phyloP scores from a whole-genome alignment of 2,329 filamentous ascomycete genomes.

The Pezicula rhizophila region DNA sequence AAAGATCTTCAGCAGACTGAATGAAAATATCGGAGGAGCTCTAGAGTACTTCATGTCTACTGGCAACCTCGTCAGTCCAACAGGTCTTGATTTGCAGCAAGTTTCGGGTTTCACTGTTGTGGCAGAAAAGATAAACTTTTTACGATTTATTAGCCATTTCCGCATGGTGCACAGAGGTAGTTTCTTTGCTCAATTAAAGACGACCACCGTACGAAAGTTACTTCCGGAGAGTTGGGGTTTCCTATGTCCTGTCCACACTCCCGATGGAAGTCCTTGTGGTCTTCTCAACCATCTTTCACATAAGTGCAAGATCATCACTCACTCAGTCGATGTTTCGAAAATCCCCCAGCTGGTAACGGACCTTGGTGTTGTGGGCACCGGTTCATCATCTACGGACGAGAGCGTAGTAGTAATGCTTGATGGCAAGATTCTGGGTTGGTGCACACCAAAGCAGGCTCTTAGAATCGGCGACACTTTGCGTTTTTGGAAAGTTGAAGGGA shows the following conservation, averaged over 20 bases:
- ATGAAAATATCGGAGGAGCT: slow-evolving; percentile 80
- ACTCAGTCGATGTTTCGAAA: slow-evolving; percentile 64
- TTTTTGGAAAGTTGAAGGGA: slow-evolving; percentile 91
- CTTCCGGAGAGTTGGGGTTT: slow-evolving; percentile 98
- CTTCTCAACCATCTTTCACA: slow-evolving; percentile 92
- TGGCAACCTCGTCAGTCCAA: slow-evolving; percentile 85
- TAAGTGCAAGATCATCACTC: slow-evolving; percentile 85
- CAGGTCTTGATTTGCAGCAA: slow-evolving; percentile 90
- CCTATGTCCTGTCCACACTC: slow-evolving; percentile 93
- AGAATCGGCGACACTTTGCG: slow-evolving; percentile 80
- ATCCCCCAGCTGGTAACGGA: slow-evolving; percentile 70
- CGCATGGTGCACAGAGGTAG: slow-evolving; percentile 98
- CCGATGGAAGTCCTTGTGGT: slow-evolving; percentile 91
- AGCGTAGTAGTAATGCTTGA: slow-evolving; percentile 88
- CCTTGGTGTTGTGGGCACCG: slow-evolving; percentile 70
- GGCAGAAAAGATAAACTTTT: slow-evolving; percentile 97
- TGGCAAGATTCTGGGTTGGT: slow-evolving; percentile 85
- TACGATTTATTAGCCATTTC: slow-evolving; percentile 98
- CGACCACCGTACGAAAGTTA: slow-evolving; percentile 91
- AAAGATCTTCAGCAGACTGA: slow-evolving; percentile 73
- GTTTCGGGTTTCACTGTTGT: slow-evolving; percentile 93
- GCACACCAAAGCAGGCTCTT: slow-evolving; percentile 74
- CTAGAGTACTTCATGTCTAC: slow-evolving; percentile 96
- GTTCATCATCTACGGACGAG: slow-evolving; percentile 73
- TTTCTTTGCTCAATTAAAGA: slow-evolving; percentile 97